These are phyloP conservation scores for Babesia ovata DNA, from an alignment of 169 alveolate genomes.

Conservation along the genomic window DNA sequence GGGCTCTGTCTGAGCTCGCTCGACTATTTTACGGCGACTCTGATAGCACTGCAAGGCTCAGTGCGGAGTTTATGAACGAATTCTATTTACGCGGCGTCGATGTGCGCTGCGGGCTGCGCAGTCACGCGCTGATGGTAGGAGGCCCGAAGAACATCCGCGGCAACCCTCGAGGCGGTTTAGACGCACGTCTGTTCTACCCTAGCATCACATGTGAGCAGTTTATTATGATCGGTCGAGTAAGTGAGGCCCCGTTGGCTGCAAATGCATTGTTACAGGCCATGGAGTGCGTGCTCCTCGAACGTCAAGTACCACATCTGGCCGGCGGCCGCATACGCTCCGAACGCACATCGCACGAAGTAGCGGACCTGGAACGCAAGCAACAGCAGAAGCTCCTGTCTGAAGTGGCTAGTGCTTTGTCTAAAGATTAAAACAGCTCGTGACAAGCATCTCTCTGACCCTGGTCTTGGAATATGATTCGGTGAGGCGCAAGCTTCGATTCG, in stretches of 20 bases:
- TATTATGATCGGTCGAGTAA: constrained; percentile 43
- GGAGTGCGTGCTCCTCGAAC: constrained; percentile 53
- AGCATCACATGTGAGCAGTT: constrained; percentile 62
- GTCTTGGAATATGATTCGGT: constrained; percentile 56
- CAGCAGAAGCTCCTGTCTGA: constrained; percentile 7
- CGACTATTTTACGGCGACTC: constrained; percentile 36
- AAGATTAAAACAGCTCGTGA: constrained; percentile 31
- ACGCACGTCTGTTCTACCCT: constrained; percentile 54
- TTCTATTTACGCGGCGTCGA: constrained; percentile 63
- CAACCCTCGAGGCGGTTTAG: constrained; percentile 61
- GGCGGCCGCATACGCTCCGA: constrained; percentile 21
- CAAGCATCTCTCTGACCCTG: constrained; percentile 39
- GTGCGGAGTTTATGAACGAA: constrained; percentile 60
- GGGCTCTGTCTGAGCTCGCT: constrained; percentile 43
- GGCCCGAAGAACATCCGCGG: constrained; percentile 68
- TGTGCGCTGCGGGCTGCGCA: constrained; percentile 52
- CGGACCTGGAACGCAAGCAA: constrained; percentile 18
- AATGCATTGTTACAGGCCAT: constrained; percentile 29
- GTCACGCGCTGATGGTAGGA: constrained; percentile 68
- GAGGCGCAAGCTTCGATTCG: constrained; percentile 44
- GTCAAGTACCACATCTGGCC: constrained; percentile 33
- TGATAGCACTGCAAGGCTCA: not conserved
- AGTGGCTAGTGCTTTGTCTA: not conserved
- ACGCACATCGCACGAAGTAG: constrained; percentile 5
- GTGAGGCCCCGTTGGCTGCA: not conserved